Conservation (phyloP, 805 yeast genomes). For the Lipomyces spencermartinsiae region DNA sequence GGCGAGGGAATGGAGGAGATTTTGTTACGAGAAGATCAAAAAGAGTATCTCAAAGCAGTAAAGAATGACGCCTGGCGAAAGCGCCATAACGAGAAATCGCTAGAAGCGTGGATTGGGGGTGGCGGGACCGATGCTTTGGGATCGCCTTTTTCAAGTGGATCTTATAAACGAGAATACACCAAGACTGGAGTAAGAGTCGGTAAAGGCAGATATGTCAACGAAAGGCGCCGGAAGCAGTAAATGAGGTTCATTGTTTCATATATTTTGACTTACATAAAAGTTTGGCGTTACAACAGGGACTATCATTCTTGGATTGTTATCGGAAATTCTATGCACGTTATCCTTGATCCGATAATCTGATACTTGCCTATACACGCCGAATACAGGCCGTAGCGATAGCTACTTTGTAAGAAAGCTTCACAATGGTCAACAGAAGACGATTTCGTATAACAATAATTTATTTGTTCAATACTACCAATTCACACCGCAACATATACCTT, state of each 20-base stretch:
- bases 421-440: background rate
- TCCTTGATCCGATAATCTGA: too few species aligned
- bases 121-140: slow-evolving; percentile 78
- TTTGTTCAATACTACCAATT: too few species aligned
- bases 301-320: background rate
- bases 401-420: background rate
- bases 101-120: slow-evolving; percentile 93
- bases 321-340: background rate
- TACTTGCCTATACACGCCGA: too few species aligned
- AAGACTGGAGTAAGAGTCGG: slow-evolving; percentile 79
- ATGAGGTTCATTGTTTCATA: background rate
- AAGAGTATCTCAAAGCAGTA: slow-evolving; percentile 86
- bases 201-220: slow-evolving; percentile 79
- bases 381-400: background rate
- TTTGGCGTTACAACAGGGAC: slow-evolving; percentile 1
- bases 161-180: slow-evolving; percentile 55
- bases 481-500: background rate
- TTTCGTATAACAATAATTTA: background rate
- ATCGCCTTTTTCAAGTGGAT: slow-evolving; percentile 81
- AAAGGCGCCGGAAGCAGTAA: slow-evolving; percentile 29
- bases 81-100: slow-evolving; percentile 80
- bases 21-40: slow-evolving; percentile 88
- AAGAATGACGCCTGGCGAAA: slow-evolving; percentile 88
- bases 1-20: slow-evolving; percentile 86
- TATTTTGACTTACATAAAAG: background rate